These are phyloP conservation scores for Setaria viridis DNA, from an alignment of 202 grass and related monocot species.

Conservation along the genomic window DNA sequence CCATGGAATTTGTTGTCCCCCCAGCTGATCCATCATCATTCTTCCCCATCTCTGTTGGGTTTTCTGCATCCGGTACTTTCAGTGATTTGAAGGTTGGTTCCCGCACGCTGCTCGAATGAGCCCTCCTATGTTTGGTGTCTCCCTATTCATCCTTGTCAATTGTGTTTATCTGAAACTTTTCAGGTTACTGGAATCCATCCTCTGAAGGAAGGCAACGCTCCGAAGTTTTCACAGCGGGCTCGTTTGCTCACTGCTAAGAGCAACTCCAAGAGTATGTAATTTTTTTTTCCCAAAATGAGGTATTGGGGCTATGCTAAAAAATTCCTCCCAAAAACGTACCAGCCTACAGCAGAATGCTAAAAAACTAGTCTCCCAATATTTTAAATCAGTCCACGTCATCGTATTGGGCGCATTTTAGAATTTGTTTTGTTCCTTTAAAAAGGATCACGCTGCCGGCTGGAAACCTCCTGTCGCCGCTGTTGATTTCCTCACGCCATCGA, in stretches of 20 bases:
- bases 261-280: no score
- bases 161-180: not conserved
- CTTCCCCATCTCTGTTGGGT: conserved; percentile 80
- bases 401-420: no score
- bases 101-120: not conserved
- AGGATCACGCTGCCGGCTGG: no score
- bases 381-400: no score
- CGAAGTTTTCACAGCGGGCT: conserved; percentile 74
- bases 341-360: no score
- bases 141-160: not conserved
- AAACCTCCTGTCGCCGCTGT: no score
- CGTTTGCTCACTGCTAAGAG: conserved; percentile 59
- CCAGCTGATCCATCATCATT: conserved; percentile 71
- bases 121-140: not conserved
- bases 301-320: no score
- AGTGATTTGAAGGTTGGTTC: conserved; percentile 79
- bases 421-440: no score
- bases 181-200: conserved; percentile 68
- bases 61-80: conserved; percentile 80
- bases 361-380: no score
- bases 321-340: no score
- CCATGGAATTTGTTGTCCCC: conserved; percentile 84
- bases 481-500: no score
- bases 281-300: no score
- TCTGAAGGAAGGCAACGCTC: conserved; percentile 62